phyloP scores from a whole-genome alignment of 129 eudicot species.

The Saussurea involucrata region DNA sequence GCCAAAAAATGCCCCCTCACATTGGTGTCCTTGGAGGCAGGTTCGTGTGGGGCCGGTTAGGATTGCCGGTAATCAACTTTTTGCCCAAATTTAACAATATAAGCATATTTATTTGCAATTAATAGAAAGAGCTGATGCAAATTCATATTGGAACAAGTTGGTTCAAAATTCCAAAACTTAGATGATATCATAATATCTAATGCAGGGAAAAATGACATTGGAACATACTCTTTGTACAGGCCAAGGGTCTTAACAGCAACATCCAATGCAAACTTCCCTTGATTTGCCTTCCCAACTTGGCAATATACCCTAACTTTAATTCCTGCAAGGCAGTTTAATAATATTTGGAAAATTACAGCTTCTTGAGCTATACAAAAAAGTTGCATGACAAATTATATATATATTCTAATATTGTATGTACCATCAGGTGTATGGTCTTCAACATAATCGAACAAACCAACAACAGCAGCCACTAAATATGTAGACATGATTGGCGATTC shows the following conservation, averaged over 20 bases:
- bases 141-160: not conserved
- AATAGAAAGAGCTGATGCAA: not conserved
- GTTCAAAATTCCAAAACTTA: not conserved
- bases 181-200: not conserved
- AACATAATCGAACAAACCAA: slow-evolving; percentile 92
- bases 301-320: slow-evolving; percentile 79
- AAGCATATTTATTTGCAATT: not conserved
- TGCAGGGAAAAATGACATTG: not conserved
- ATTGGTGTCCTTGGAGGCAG: no score
- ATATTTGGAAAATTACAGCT: slow-evolving; percentile 1
- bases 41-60: no score
- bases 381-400: not conserved
- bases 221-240: slow-evolving; percentile 76
- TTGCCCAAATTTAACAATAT: no score
- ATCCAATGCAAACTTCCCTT: slow-evolving; percentile 90
- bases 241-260: slow-evolving; percentile 98
- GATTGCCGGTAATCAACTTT: no score
- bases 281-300: slow-evolving; percentile 89
- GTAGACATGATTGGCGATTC: slow-evolving; percentile 99
- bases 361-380: not conserved
- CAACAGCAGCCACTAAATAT: slow-evolving; percentile 91
- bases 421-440: slow-evolving; percentile 95
- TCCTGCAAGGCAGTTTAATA: slow-evolving; percentile 44
- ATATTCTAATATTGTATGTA: slow-evolving; percentile 32
- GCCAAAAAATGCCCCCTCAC: no score